phyloP scores from a whole-genome alignment of 2,329 filamentous ascomycete genomes.

The Xylaria sp. region DNA sequence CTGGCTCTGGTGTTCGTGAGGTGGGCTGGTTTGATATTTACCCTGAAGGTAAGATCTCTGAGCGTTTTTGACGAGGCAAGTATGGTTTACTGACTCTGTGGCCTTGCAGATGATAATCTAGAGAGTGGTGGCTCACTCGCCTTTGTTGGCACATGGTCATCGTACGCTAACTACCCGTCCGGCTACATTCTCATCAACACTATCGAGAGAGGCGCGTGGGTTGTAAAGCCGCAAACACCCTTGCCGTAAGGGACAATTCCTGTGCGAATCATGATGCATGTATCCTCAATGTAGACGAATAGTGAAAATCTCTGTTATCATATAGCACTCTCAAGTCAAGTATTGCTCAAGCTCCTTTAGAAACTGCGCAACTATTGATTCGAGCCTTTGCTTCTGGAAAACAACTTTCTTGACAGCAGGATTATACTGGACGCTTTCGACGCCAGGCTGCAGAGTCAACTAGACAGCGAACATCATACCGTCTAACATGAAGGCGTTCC shows the following conservation, averaged over 20 bases:
- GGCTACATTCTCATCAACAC: constrained; percentile 46
- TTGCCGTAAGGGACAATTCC: not conserved
- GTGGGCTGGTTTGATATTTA: constrained; percentile 53
- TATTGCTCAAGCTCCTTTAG: no score
- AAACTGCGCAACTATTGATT: no score
- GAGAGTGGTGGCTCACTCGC: constrained; percentile 42
- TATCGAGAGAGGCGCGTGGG: constrained; percentile 53
- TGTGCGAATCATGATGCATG: not conserved
- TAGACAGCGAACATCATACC: no score
- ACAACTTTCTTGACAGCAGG: no score
- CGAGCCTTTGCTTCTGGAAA: no score
- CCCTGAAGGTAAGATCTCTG: constrained; percentile 42
- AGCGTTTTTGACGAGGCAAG: not conserved
- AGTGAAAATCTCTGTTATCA: no score
- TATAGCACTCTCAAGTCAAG: no score
- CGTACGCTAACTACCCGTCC: not conserved
- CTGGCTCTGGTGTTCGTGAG: constrained; percentile 41
- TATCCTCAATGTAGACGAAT: not conserved
- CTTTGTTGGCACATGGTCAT: not conserved
- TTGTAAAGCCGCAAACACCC: constrained; percentile 43
- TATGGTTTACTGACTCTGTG: not conserved
- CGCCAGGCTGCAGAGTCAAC: no score
- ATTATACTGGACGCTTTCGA: no score
- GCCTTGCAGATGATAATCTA: constrained; percentile 41
- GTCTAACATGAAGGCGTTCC: no score